Evolutionary conservation across 768 basidiomycete species (phyloP).

Genomic region (Gautieria morchelliformis): DNA sequence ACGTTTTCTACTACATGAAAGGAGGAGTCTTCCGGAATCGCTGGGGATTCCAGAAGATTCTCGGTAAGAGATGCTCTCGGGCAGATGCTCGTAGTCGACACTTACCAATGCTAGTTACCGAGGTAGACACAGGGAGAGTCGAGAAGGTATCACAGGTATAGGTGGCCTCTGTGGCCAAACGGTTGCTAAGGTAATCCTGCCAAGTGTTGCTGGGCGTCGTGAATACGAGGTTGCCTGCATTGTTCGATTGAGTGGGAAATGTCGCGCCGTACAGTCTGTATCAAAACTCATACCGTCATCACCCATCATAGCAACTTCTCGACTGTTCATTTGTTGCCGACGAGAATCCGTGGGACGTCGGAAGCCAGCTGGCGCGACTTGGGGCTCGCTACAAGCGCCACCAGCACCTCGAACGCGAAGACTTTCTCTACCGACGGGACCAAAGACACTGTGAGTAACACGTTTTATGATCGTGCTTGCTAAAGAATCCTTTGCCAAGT

Average conservation of each 20-base stretch:
- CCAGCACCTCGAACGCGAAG: neutral
- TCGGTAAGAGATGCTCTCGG: too few relatives aligned
- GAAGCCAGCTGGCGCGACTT: neutral
- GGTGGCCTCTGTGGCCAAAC: neutral
- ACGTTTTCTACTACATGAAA: too few relatives aligned
- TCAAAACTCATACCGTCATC: neutral
- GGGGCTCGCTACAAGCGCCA: neutral
- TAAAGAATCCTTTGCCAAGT: slow-evolving; percentile 18
- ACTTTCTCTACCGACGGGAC: slow-evolving; percentile 10
- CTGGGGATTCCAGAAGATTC: too few relatives aligned
- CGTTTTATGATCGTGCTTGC: slow-evolving; percentile 20
- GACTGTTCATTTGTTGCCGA: neutral
- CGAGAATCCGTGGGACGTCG: neutral
- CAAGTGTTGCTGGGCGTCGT: slow-evolving; percentile 1
- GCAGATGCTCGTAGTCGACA: too few relatives aligned
- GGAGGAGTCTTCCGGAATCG: too few relatives aligned
- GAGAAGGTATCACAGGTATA: too few relatives aligned
- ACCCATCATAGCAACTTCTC: neutral
- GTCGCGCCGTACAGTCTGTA: neutral
- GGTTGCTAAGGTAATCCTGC: slow-evolving; percentile 4
- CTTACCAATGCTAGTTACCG: too few relatives aligned
- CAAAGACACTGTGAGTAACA: slow-evolving; percentile 17
- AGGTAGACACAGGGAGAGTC: too few relatives aligned
- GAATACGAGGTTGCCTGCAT: slow-evolving; percentile 1
- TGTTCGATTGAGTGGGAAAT: neutral